Evolutionary conservation across 2,329 filamentous ascomycete species (phyloP), one percentile per base, ranked within the genome.

Genomic region (Talaromyces islandicus): DNA sequence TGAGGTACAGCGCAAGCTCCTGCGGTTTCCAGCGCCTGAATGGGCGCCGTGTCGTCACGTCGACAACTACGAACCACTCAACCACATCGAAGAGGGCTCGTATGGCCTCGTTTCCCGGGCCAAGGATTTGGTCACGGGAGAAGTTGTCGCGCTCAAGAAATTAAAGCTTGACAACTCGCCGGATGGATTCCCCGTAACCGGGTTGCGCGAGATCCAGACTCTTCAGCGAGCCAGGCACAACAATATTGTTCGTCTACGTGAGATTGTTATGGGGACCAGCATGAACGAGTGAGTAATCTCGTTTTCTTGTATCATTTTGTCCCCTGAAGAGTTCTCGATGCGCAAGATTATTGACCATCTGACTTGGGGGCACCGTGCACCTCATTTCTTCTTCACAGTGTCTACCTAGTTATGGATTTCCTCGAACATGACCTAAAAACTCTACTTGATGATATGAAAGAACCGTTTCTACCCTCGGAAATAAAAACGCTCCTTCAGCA

Each of bases 381-480:
- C 62, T 63, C 62, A 51, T 55, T 54, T 50, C 41, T 50, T 25
- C 67, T 69, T 64, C 67, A 74, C 73, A 91, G 88, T 77, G 88
- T 97, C 65, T 95, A 91, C 74, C 85, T 99, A 60, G 94, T 97
- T 64, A 93, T 99, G 82, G 92, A 97, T 71, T 99, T 97, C 75
- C 82, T 97, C 69, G 93, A 97, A 79, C 94, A 99, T 80, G 94
- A 99, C 71, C 86, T 99, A 60, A 96, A 95, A 76, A 90, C 89
- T 59, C 84, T 99, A 60, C 89, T 96, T 64, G 90, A 95, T 74
- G 90, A 95, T 71, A 96, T 97, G 91, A 85, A 88, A 57, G 91
- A 97, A 71, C 92, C 92, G 0, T 99, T 99, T 73, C 83, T 96
- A 59, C 88, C 90, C 1, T 96, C 91, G 48, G 94, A 99, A 75